Conservation (phyloP, 768 basidiomycete genomes). For the Ramaria sp. region DNA sequence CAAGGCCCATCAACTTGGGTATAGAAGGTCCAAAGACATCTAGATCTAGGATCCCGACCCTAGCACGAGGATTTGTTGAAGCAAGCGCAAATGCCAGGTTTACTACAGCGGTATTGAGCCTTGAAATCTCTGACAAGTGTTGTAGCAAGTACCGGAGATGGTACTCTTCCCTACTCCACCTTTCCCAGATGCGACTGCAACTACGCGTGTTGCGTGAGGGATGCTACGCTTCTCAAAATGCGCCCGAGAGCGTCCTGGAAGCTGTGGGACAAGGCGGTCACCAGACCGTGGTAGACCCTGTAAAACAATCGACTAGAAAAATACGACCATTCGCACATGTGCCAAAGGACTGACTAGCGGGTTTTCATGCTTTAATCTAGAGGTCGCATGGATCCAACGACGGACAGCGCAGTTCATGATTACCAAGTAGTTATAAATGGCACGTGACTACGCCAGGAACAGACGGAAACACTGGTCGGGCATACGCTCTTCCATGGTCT, state of each 20-base stretch:
- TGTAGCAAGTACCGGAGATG: constrained; percentile 53
- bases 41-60: constrained; percentile 84
- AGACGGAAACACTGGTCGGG: too few relatives aligned
- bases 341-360: constrained; percentile 8
- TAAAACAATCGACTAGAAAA: not conserved
- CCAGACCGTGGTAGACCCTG: constrained; percentile 29
- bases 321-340: not conserved
- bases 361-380: constrained; percentile 9
- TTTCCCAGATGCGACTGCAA: constrained; percentile 87
- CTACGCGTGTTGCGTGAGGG: constrained; percentile 61
- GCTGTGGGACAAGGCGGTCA: constrained; percentile 24
- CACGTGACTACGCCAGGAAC: not conserved
- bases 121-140: constrained; percentile 1
- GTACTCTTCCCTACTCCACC: constrained; percentile 97
- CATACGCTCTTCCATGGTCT: constrained; percentile 93
- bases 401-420: not conserved
- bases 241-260: constrained; percentile 25
- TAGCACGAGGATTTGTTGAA: constrained; percentile 22
- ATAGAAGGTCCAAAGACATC: constrained; percentile 95
- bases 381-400: constrained; percentile 6
- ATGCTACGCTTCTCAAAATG: constrained; percentile 26
- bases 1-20: constrained; percentile 87
- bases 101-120: constrained; percentile 35
- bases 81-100: constrained; percentile 75
- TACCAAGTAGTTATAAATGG: not conserved